Evolutionary conservation across 306 rosid species (phyloP), one percentile per base, ranked within the genome.

Genomic region (Prunus kanzakura): DNA sequence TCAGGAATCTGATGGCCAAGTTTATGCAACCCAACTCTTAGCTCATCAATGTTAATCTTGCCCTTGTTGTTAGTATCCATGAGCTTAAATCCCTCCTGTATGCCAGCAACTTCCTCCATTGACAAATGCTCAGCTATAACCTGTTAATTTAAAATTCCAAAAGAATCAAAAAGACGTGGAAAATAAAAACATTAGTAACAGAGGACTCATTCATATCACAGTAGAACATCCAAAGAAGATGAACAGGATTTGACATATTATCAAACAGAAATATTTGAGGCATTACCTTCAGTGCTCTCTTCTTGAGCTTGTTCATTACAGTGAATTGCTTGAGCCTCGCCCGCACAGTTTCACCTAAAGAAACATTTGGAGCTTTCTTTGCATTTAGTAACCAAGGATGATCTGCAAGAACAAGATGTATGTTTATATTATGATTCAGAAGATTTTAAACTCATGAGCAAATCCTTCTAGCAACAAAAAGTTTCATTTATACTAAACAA

Each of bases 281-380:
- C 65, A 80, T 79, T 92, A 96, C 99, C 99, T 93, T 83, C 64
- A 96, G 82, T 81, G 98, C 99, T 47, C 90, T 88, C 86, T 92
- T 96, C 99, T 96, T 92, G 72, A 96, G 97, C 89, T 96, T 96
- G 90, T 96, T 96, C 99, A 96, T 96, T 54, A 93, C 88, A 74
- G 99, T 88, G 79, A 96, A 96, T 79, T 96, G 99, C 93, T 83
- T 92, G 55, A 96, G 91, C 79, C 98, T 89, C 78, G 99, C 96
- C 78, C 76, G 91, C 35, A 96, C 99, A 55, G 96, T 88, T 87
- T 96, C 98, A 79, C 98, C 99, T 45, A 95, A 84, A 9, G 97
- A 91, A 76, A 95, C 92, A 84, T 95, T 88, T n/a, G 99, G 91
- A 83, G 97, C 99, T 66, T 81, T 95, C 84, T 95, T 89, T 57